Evolutionary conservation across 2,329 filamentous ascomycete genomes (phyloP), one percentile per base, ranked within the genome.

Genomic region (Talaromyces sp.): DNA sequence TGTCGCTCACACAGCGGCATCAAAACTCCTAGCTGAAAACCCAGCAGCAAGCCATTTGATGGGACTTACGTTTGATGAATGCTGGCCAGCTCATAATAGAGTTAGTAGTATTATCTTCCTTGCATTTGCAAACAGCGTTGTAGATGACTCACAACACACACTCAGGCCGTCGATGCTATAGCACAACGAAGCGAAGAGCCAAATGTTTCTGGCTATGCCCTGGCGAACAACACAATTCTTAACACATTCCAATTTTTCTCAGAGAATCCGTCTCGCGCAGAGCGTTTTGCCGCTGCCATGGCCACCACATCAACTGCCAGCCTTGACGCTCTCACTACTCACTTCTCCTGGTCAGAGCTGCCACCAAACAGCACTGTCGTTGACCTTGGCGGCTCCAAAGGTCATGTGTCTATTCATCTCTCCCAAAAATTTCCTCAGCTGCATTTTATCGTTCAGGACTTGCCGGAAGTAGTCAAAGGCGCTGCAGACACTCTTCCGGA

Each of bases 361-460:
- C 26, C 31, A 21, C 19, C 24, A 1, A 43, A 32, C n/a, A 52
- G 48, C 8, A 35, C 51, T 11, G 41, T 61, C 9, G 60, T 61
- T 6, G 56, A 68, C 48, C 60, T 69, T 19, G 84, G 84, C 9
- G 84, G 84, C 2, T 82, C 80, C 27, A 80, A 82, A 61, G 85
- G 85, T 0, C 83, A 85, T 54, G 80, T 83, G 21, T 81, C 77
- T 54, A 75, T 82, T n/a, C 81, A 80, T 9, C 72, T 87, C 55
- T 84, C 82, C 2, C 75, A 74, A 61, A 72, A 70, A 61, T 84
- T 80, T 71, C 74, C 75, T 58, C 76, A 80, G 46, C 77, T 85
- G 65, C 77, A 74, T 57, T 85, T 85, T 66, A 71, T 85, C 21
- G 83, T 82, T 1, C 77, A 82, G 63, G 80, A 82, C 64, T 71